These are phyloP conservation scores for Torulaspora pretoriensis DNA, from an alignment of 1,139 yeast species.

Conservation along the genomic window DNA sequence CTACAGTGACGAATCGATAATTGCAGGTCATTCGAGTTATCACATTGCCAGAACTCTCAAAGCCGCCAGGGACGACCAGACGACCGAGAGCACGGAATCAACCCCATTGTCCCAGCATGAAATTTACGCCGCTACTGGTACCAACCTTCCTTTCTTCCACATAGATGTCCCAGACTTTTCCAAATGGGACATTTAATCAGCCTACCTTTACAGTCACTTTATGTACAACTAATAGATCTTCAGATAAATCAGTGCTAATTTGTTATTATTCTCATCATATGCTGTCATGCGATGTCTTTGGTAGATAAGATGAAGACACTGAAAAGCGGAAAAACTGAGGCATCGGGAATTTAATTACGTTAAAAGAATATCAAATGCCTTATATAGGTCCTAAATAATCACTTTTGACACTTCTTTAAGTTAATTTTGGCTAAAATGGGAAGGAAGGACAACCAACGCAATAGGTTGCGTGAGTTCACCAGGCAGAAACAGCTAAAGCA, in stretches of 20 bases:
- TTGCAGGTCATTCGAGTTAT: conserved; percentile 33
- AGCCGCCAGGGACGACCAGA: conserved; percentile 22
- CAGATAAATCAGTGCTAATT: background rate
- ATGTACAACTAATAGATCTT: background rate
- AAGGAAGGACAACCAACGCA: conserved; percentile 20
- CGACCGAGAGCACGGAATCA: conserved; percentile 15
- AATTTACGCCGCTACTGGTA: conserved; percentile 54
- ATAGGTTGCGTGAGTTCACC: conserved; percentile 17
- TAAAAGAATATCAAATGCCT: background rate
- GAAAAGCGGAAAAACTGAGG: background rate
- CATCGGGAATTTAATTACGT: background rate
- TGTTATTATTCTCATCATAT: background rate
- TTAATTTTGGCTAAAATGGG: background rate
- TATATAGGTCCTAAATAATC: background rate
- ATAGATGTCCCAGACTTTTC: conserved; percentile 75
- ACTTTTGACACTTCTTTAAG: background rate
- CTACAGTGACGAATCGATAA: conserved; percentile 31
- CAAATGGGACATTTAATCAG: conserved; percentile 29
- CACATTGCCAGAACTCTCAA: conserved; percentile 34
- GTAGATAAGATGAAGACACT: no score
- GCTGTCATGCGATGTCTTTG: no score
- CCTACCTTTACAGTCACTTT: background rate
- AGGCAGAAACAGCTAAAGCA: conserved; percentile 2
- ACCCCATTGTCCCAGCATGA: conserved; percentile 35
- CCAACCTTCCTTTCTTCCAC: conserved; percentile 82